Evolutionary conservation across 1,284 basidiomycete genomes (phyloP).

Genomic region (Pterulicium gracile): DNA sequence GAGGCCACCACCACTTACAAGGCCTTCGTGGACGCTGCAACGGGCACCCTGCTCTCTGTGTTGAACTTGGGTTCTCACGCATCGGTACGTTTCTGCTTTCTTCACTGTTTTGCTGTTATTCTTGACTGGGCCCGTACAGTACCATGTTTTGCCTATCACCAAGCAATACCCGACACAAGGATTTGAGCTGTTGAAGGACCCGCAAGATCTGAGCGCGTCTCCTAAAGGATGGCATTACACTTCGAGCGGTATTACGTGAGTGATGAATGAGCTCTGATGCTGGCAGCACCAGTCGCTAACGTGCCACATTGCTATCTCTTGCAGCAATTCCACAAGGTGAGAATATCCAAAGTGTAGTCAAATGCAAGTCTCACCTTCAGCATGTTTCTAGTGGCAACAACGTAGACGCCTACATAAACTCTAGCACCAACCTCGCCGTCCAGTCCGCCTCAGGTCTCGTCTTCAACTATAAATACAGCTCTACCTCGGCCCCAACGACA

Average conservation of each 20-base stretch:
- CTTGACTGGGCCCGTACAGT: conserved; percentile 17
- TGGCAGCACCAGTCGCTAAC: no score
- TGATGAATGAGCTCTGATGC: no score
- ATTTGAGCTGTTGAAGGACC: conserved; percentile 28
- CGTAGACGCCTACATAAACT: conserved; percentile 24
- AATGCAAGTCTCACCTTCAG: conserved; percentile 18
- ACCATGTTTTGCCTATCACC: conserved; percentile 30
- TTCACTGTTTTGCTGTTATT: no score
- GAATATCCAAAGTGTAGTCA: conserved; percentile 42
- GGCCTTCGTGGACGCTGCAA: conserved; percentile 51
- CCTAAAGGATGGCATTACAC: conserved; percentile 14
- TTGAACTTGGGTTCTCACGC: conserved; percentile 42
- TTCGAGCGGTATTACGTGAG: no score
- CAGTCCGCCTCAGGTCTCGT: conserved; percentile 24
- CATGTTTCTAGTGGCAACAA: conserved; percentile 30
- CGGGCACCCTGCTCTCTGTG: conserved; percentile 39
- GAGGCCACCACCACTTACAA: conserved; percentile 44
- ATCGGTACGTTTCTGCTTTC: conserved; percentile 31
- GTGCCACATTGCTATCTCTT: not conserved
- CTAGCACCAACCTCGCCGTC: conserved; percentile 13
- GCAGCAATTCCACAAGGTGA: not conserved
- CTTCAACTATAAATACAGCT: conserved; percentile 26
- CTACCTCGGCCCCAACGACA: conserved; percentile 16
- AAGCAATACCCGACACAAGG: conserved; percentile 28
- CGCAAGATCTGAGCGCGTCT: conserved; percentile 21